Evolutionary conservation across 2,329 filamentous ascomycete genomes (phyloP), one percentile per base, ranked within the genome.

Genomic region (Fulvia fulva): DNA sequence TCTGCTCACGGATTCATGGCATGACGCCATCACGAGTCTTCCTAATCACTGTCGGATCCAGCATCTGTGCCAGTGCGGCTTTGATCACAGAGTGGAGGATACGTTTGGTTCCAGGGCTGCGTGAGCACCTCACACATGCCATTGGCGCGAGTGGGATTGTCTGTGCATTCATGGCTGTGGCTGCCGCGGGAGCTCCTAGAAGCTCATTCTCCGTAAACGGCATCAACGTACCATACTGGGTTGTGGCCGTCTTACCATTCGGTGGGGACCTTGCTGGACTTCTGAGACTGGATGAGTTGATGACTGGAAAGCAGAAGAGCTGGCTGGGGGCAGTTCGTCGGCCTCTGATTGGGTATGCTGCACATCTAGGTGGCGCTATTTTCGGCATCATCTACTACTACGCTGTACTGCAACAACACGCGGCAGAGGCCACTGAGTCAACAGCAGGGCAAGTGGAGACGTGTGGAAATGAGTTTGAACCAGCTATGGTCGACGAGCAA

Each of bases 361-460:
- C 46, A 28, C 59, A 61, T 52, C 30, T 61, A 28, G 56, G 34
- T 49, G 59, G 59, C 14, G 52, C 52, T 5, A 37, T 19, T 6
- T 61, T 61, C 43, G 59, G 55, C 5, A 23, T 51, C 3, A 16
- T 53, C 5, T 61, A 61, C 34, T 61, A 61, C 54, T 54, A 19
- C 14, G 16, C 37, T 16, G 16, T 54, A n/a, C 30, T 57, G 34
- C 32, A 37, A 16, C 16, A 14, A 41, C 37, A n/a, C 16, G n/a
- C 37, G 14, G 5, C n/a, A n/a, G 19, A 19, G 14, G 5, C 16
- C n/a, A 1, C 37, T n/a, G 37, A 16, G n/a, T 41, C 37, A n/a
- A n/a, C 14, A 41, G n/a, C 8, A 41, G 14, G 8, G 7, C 37
- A 1, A n/a, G 14, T n/a, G 37, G 8, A 3, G n/a, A n/a, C n/a